These are phyloP conservation scores for Globisporangium nunn DNA, from an alignment of 352 stramenopile genomes.

Conservation along the genomic window DNA sequence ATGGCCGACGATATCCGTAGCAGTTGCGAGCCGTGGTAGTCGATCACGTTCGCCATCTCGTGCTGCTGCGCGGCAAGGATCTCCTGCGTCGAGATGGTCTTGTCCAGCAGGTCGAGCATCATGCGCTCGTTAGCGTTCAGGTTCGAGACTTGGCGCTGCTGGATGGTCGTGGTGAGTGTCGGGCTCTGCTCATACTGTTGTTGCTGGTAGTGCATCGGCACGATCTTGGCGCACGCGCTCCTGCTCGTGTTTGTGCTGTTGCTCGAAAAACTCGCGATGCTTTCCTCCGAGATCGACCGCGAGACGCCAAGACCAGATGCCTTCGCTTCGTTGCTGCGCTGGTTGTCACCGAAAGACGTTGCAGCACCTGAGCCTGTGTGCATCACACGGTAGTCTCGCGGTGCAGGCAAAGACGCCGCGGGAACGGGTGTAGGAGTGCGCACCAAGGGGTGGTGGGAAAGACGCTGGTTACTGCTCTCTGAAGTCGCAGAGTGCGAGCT, in stretches of 20 bases:
- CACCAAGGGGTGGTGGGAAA: slow-evolving; percentile 1
- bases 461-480: slow-evolving; percentile 4
- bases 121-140: slow-evolving; percentile 64
- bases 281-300: slow-evolving; percentile 14
- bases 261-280: slow-evolving; percentile 11
- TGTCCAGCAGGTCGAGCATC: slow-evolving; percentile 69
- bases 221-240: slow-evolving; percentile 15
- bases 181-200: slow-evolving; percentile 10
- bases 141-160: slow-evolving; percentile 22
- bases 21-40: slow-evolving; percentile 53
- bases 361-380: background rate
- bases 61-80: slow-evolving; percentile 68
- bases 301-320: slow-evolving; percentile 9
- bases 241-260: slow-evolving; percentile 8
- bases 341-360: slow-evolving; percentile 8
- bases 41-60: slow-evolving; percentile 63
- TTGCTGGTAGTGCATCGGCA: slow-evolving; percentile 12
- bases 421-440: background rate
- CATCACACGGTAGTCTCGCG: background rate
- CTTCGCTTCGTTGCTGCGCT: slow-evolving; percentile 12
- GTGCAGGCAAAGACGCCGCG: background rate
- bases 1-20: slow-evolving; percentile 62
- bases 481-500: slow-evolving; percentile 4
- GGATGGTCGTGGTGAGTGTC: slow-evolving; percentile 13
- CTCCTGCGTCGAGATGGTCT: slow-evolving; percentile 73